Evolutionary conservation across 805 yeast genomes (phyloP).

Genomic region (Pichia heedii): DNA sequence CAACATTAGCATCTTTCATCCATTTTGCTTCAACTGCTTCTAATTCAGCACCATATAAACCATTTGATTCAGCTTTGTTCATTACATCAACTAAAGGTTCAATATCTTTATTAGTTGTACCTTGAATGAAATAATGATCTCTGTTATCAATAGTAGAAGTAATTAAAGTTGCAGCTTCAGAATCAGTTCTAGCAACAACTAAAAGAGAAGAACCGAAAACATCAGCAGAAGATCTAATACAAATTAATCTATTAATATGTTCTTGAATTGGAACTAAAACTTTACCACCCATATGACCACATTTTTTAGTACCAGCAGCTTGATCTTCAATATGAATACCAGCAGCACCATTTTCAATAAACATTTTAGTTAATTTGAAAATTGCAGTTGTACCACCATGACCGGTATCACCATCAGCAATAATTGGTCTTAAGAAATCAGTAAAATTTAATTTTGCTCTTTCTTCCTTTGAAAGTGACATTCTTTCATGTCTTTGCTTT

Average conservation of each 20-base stretch:
- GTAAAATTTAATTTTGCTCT: slow-evolving; percentile 63
- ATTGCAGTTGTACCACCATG: slow-evolving; percentile 98
- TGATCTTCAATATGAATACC: slow-evolving; percentile 98
- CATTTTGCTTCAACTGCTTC: slow-evolving; percentile 73
- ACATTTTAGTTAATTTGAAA: slow-evolving; percentile 89
- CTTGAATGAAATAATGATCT: slow-evolving; percentile 88
- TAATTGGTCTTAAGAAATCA: slow-evolving; percentile 88
- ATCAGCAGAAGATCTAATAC: slow-evolving; percentile 93
- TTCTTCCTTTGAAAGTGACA: slow-evolving; percentile 49
- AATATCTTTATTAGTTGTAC: slow-evolving; percentile 79
- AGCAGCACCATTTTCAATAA: slow-evolving; percentile 97
- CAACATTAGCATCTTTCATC: slow-evolving; percentile 73
- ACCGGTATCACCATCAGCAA: slow-evolving; percentile 98
- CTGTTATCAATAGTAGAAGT: slow-evolving; percentile 91
- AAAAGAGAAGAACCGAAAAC: slow-evolving; percentile 80
- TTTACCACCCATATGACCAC: slow-evolving; percentile 99
- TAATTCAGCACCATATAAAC: slow-evolving; percentile 63
- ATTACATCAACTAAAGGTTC: slow-evolving; percentile 67
- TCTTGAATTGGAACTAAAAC: slow-evolving; percentile 96
- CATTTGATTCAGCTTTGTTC: slow-evolving; percentile 72
- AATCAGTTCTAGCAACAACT: slow-evolving; percentile 91
- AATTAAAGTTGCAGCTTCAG: slow-evolving; percentile 93
- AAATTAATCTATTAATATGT: slow-evolving; percentile 88
- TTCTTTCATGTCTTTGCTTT: slow-evolving; percentile 84
- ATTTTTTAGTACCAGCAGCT: slow-evolving; percentile 97